Base-by-base conservation (phyloP, 2,329 filamentous ascomycete species). In the Epichloe brachyelytri region DNA sequence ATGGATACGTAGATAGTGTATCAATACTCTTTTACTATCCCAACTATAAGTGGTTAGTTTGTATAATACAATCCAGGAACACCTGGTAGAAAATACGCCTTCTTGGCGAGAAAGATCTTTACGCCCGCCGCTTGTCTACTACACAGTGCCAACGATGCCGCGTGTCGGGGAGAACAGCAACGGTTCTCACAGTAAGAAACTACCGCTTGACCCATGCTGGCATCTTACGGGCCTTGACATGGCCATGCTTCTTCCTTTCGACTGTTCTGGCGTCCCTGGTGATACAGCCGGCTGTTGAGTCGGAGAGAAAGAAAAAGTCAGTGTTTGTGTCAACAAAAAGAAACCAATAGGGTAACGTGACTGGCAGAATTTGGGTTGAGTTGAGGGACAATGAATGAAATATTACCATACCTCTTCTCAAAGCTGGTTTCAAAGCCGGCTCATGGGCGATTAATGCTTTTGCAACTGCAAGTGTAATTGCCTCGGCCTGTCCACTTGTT, bases 161-260 rank as follows among this genome's bases (percentile, higher is more conserved):
- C 37, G 19, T 12, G 15, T 36, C 22, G 8, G n/a, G n/a, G 17
- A 44, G 44, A 17, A 34, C 4, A 44, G 10, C 12, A 10, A n/a
- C 12, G 19, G 3, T 20, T 46, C 30, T 7, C 8, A 4, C 10
- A 48, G 8, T 11, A 14, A 37, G 14, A 11, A 22, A 36, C 49
- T 75, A 82, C 72, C 78, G 72, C 82, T 96, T 97, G 77, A 97
- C 90, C 93, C 94, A 98, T 62, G 93, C 80, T 54, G 91, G 91
- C 82, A 86, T 94, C 82, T 98, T 98, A 71, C 93, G 86, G 53
- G 93, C 91, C 79, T 98, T 98, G 72, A 95, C 71, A 64, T 88
- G 88, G 60, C 93, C 94, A 52, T 88, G 81, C 80, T 98, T 97
- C 83, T 98, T 98, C 68, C 93, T 91, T 73, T 98, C 93, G 59